Evolutionary conservation across 1,139 yeast genomes (phyloP), one percentile per base, ranked within the genome.

Genomic region (Suhomyces choctaworum): DNA sequence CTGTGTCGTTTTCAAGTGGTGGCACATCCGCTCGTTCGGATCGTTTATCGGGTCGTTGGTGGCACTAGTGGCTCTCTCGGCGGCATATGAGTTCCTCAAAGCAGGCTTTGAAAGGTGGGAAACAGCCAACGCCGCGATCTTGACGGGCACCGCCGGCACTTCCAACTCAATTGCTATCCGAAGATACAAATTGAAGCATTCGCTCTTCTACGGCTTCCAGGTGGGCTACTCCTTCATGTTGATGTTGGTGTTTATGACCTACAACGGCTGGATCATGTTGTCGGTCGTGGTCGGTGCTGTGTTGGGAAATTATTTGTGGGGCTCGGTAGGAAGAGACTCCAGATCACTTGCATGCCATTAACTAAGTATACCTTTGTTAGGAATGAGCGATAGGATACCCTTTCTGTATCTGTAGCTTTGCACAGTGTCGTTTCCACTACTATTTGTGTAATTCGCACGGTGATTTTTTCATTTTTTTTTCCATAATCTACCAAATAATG

Each of bases 201-300:
- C 82, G 24, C 31, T 69, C 15, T 52, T 77, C 23, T 86, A 87
- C 53, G 94, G 85, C 2, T 42, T 77, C 11, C 90, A 83, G 53
- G 90, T 86, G 10, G 84, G 85, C 4, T 84, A 81, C 54, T 82
- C 94, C 2, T 83, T 84, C 51, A 64, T 82, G 68, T 61, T 85
- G 47, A 85, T 85, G 95, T 70, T 83, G 50, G 76, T 85, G 1
- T 85, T 84, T 51, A 85, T 85, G 95, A 83, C 90, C 4, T 85
- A 82, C 55, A 84, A 85, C 54, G 88, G 92, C 4, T 85, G 89
- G 88, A 72, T 80, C 32, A 84, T 85, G 92, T 37, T 78, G 11
- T 80, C 90, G 2, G 84, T 83, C 17, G 80, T 77, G 1, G 45
- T 72, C 4, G 95, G 95, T 1, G 92, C 92, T 1, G 70, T 68